phyloP scores from a whole-genome alignment of 2,329 filamentous ascomycete species.

The Bipolaris cookei region DNA sequence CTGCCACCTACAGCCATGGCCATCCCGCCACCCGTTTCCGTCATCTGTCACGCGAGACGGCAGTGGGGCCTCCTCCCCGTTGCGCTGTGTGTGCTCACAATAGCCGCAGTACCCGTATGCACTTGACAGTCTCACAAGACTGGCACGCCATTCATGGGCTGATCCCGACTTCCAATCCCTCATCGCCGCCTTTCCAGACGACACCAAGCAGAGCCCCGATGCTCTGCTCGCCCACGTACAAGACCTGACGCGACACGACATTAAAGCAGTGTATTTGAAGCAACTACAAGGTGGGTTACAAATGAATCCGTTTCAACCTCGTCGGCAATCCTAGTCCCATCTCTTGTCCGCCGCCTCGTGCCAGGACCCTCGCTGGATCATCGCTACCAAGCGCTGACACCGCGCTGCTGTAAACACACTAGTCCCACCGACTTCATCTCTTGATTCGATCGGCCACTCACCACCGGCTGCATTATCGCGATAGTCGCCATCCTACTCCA shows the following conservation, averaged over 20 bases:
- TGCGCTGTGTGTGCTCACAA: constrained; percentile 36
- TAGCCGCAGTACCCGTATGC: constrained; percentile 76
- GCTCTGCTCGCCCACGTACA: constrained; percentile 70
- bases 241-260: constrained; percentile 72
- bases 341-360: constrained; percentile 1
- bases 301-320: constrained; percentile 21
- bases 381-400: constrained; percentile 25
- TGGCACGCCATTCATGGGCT: constrained; percentile 72
- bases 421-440: constrained; percentile 24
- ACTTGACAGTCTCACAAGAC: constrained; percentile 67
- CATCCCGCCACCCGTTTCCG: constrained; percentile 25
- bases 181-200: constrained; percentile 72
- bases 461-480: constrained; percentile 27
- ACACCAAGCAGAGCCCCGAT: constrained; percentile 64
- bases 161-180: constrained; percentile 68
- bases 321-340: constrained; percentile 9
- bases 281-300: constrained; percentile 64
- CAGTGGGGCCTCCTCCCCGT: constrained; percentile 22
- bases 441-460: constrained; percentile 32
- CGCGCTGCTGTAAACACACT: constrained; percentile 29
- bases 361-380: constrained; percentile 19
- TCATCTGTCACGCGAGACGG: constrained; percentile 40
- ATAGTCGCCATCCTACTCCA: constrained; percentile 35
- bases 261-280: constrained; percentile 80
- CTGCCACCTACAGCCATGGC: constrained; percentile 27